phyloP scores from a whole-genome alignment of 176 grass and related monocot genomes.

The Ensete glaucum region DNA sequence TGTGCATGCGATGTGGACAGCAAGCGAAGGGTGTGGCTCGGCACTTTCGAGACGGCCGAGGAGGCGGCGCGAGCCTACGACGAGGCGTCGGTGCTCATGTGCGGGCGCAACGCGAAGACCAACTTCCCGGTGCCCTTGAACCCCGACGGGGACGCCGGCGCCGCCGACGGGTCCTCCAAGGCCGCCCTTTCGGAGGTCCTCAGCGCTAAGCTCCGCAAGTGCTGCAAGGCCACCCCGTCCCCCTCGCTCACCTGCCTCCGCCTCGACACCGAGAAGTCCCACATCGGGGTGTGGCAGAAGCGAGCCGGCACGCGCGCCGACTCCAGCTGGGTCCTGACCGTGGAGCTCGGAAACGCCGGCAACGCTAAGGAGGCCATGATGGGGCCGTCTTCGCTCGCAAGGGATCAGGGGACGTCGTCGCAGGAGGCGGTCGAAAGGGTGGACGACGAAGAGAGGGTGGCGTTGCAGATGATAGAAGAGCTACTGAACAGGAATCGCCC shows the following conservation, averaged over 20 bases:
- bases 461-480: constrained; percentile 99
- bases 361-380: not conserved
- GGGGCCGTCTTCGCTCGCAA: no score
- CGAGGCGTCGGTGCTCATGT: constrained; percentile 93
- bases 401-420: not conserved
- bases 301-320: constrained; percentile 76
- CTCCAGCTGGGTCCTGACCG: constrained; percentile 97
- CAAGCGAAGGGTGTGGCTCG: constrained; percentile 96
- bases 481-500: constrained; percentile 49
- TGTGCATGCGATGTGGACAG: constrained; percentile 19
- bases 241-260: constrained; percentile 96
- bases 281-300: constrained; percentile 99
- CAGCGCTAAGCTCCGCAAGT: constrained; percentile 93
- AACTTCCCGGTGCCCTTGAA: constrained; percentile 74
- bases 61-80: constrained; percentile 92
- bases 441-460: constrained; percentile 83
- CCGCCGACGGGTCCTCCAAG: not conserved
- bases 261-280: constrained; percentile 91
- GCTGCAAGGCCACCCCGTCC: constrained; percentile 74
- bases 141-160: not conserved
- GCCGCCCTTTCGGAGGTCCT: constrained; percentile 76
- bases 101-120: constrained; percentile 95
- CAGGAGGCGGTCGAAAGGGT: constrained; percentile 15
- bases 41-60: constrained; percentile 97
- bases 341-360: constrained; percentile 56